phyloP scores from a whole-genome alignment of 2,329 filamentous ascomycete species.

The Juglanconis oblonga region DNA sequence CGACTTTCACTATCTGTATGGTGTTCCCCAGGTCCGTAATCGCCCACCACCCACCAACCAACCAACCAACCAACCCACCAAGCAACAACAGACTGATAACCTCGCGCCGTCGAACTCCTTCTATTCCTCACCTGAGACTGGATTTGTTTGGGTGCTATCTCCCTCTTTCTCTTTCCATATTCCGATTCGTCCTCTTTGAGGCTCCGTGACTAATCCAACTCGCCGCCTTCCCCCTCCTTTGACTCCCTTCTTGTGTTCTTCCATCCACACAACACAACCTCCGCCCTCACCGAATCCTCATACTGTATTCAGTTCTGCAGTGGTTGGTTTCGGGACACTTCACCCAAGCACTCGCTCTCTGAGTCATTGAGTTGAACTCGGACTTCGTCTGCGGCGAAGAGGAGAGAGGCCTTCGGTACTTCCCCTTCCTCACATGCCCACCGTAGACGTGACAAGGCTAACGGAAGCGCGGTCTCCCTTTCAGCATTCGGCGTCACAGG shows the following conservation, averaged over 20 bases:
- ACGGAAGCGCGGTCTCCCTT: not conserved
- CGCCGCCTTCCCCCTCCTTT: constrained; percentile 15
- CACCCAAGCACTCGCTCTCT: constrained; percentile 20
- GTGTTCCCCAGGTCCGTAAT: not conserved
- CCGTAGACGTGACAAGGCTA: not conserved
- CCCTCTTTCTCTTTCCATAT: not conserved
- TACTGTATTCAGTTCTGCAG: not conserved
- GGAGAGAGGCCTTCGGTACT: constrained; percentile 15
- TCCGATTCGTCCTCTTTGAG: not conserved
- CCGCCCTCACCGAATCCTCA: not conserved
- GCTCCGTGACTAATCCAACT: constrained; percentile 1
- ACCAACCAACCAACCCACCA: too few species aligned
- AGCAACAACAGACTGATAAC: too few species aligned
- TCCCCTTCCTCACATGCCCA: not conserved
- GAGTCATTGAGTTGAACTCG: constrained; percentile 31
- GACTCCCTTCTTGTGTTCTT: constrained; percentile 14
- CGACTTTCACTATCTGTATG: not conserved
- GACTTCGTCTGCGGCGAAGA: constrained; percentile 23
- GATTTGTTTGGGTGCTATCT: not conserved
- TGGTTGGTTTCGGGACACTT: not conserved
- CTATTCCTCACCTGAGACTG: too few species aligned
- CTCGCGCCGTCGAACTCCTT: not conserved
- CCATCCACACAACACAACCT: not conserved
- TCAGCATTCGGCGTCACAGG: not conserved
- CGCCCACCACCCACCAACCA: too few species aligned